Evolutionary conservation across 441 rosid species (phyloP).

Genomic region (Pelargonium citronellum): DNA sequence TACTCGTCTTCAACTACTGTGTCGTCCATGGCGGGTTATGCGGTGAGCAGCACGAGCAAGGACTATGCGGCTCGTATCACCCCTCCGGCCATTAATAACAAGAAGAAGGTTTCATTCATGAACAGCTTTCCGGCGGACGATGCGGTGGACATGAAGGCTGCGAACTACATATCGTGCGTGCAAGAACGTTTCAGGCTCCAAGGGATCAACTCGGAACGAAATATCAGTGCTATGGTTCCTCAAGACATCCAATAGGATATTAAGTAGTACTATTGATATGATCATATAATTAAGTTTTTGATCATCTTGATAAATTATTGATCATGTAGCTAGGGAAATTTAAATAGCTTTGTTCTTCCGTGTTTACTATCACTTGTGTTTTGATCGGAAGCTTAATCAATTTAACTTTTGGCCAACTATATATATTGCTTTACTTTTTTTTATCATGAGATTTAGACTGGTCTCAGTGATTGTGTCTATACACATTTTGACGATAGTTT

Average conservation of each 20-base stretch:
- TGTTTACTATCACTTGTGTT: no score
- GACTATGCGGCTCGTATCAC: neutral
- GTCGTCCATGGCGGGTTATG: neutral
- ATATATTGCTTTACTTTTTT: no score
- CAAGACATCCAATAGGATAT: neutral
- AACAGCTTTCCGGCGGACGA: neutral
- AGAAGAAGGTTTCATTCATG: neutral
- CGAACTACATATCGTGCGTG: neutral
- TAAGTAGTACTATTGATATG: no score
- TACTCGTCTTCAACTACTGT: neutral
- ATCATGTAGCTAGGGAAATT: no score
- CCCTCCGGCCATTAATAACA: neutral
- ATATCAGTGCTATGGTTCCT: neutral
- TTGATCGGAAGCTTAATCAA: no score
- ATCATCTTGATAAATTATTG: no score
- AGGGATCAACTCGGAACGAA: neutral
- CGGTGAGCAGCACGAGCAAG: neutral
- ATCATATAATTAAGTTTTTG: no score
- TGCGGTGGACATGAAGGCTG: neutral
- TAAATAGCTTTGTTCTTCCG: no score
- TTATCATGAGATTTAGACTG: no score
- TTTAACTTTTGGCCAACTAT: no score
- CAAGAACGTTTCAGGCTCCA: conserved; percentile 2
- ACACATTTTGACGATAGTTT: no score
- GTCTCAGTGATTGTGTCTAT: no score